Evolutionary conservation across 805 yeast species (phyloP).

Genomic region (Kluyveromyces aestuarii): DNA sequence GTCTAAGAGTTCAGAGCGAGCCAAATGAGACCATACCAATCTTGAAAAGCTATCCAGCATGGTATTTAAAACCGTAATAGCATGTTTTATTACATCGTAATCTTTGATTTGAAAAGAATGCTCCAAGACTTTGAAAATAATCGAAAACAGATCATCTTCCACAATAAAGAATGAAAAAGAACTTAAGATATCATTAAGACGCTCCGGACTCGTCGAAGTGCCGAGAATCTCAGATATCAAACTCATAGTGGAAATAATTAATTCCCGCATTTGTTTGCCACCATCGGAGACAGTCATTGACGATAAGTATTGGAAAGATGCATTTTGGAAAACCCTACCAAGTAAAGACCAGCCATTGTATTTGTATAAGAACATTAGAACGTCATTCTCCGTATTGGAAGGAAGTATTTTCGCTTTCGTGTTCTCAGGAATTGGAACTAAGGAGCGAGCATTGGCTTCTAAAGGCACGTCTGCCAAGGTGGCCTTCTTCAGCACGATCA

Average conservation of each 20-base stretch:
- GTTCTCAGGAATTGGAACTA: constrained; percentile 39
- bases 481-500: constrained; percentile 40
- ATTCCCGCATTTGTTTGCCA: constrained; percentile 30
- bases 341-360: constrained; percentile 84
- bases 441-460: constrained; percentile 37
- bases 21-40: constrained; percentile 72
- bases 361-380: constrained; percentile 58
- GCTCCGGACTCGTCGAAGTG: constrained; percentile 29
- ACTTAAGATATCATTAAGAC: constrained; percentile 33
- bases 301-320: constrained; percentile 25
- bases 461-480: constrained; percentile 50
- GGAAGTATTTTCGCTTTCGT: constrained; percentile 69
- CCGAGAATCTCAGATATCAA: constrained; percentile 40
- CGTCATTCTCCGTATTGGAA: constrained; percentile 24
- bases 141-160: constrained; percentile 51
- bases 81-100: constrained; percentile 34
- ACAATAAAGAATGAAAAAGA: constrained; percentile 36
- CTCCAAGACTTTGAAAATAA: constrained; percentile 59
- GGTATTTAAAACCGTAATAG: constrained; percentile 42
- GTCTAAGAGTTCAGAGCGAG: constrained; percentile 56
- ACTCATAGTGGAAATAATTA: constrained; percentile 41
- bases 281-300: constrained; percentile 26
- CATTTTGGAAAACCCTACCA: constrained; percentile 68
- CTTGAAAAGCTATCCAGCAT: constrained; percentile 43
- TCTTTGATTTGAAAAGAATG: constrained; percentile 52